These are phyloP conservation scores for Zanthoxylum bungeanum DNA, from an alignment of 345 rosid genomes.

Conservation along the genomic window DNA sequence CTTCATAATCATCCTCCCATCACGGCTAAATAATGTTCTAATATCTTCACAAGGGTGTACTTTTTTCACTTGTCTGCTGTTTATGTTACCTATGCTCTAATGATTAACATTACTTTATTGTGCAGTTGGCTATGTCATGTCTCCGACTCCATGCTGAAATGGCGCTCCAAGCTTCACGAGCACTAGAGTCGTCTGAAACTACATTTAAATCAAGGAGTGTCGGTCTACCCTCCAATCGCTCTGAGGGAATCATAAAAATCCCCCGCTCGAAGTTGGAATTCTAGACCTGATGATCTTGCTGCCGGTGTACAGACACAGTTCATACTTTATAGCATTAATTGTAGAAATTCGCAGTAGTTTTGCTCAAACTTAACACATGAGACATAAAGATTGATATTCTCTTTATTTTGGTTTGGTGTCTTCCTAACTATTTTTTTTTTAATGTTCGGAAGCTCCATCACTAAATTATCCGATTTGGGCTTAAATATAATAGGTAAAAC, in stretches of 20 bases:
- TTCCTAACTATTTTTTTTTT: no score
- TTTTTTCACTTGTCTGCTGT: not conserved
- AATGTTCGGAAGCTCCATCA: no score
- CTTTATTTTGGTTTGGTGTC: no score
- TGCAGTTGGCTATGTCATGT: conserved; percentile 86
- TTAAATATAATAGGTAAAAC: no score
- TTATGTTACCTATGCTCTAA: not conserved
- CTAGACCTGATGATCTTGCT: conserved; percentile 18
- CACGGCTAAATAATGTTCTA: not conserved
- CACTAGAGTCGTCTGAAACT: conserved; percentile 51
- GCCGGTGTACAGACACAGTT: not conserved
- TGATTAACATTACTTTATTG: not conserved
- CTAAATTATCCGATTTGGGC: no score
- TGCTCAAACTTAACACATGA: no score
- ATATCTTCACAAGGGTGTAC: not conserved
- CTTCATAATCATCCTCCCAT: not conserved
- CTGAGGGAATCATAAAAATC: conserved; percentile 43
- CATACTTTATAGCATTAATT: conserved; percentile 9
- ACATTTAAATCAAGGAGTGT: conserved; percentile 34
- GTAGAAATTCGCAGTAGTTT: not conserved
- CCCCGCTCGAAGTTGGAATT: conserved; percentile 35
- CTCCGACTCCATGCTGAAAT: conserved; percentile 86
- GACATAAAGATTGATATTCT: no score
- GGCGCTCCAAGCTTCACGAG: conserved; percentile 92
- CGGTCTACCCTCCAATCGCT: conserved; percentile 29